Conservation (phyloP, 257 asterid species). For the Solanum chmielewskii region DNA sequence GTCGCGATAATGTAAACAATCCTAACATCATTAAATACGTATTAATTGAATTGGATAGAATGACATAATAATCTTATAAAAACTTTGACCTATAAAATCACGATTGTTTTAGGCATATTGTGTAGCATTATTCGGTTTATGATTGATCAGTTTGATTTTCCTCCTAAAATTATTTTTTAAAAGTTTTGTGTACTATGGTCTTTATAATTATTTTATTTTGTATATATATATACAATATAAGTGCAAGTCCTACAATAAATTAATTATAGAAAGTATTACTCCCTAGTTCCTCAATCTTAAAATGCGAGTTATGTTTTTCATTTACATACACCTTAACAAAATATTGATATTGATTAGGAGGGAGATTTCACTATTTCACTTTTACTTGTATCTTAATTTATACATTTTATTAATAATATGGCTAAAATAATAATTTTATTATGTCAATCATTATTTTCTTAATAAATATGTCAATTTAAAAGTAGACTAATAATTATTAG, state of each 20-base stretch:
- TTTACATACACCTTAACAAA: not conserved
- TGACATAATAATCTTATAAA: not conserved
- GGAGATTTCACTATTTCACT: too few species aligned
- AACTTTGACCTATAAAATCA: not conserved
- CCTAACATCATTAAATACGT: not conserved
- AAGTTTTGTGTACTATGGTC: not conserved
- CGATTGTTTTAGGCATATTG: not conserved
- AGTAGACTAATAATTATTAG: too few species aligned
- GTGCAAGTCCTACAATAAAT: not conserved
- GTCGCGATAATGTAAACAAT: not conserved
- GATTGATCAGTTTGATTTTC: not conserved
- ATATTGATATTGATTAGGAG: too few species aligned
- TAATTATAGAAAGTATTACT: not conserved
- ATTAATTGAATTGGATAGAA: not conserved
- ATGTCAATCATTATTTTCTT: too few species aligned
- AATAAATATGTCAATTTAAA: not conserved
- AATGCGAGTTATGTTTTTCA: too few species aligned
- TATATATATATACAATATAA: not conserved
- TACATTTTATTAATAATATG: too few species aligned
- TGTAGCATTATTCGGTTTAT: too few species aligned
- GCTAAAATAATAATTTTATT: too few species aligned
- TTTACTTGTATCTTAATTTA: too few species aligned
- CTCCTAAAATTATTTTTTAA: not conserved
- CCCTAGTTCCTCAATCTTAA: not conserved
- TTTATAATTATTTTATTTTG: too few species aligned